These are phyloP conservation scores for Peniophora sp. DNA, from an alignment of 1,284 basidiomycete genomes.

Conservation along the genomic window DNA sequence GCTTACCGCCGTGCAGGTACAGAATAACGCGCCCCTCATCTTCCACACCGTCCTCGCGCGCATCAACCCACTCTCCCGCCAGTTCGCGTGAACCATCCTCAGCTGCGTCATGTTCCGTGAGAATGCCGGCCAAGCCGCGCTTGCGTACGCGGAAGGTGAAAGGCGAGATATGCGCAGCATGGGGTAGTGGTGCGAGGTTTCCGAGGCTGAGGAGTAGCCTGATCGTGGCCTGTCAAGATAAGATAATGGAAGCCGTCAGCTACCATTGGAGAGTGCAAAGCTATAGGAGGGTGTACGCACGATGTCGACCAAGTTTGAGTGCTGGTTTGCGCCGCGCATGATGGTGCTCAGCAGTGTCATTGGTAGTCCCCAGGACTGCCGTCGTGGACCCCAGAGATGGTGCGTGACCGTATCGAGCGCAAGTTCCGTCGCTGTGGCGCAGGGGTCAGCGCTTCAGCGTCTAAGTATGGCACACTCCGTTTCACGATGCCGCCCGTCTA, in stretches of 20 bases:
- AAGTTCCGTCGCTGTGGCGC: slow-evolving; percentile 54
- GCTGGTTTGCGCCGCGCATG: slow-evolving; percentile 79
- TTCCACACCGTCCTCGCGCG: slow-evolving; percentile 75
- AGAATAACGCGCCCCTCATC: slow-evolving; percentile 72
- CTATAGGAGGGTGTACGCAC: slow-evolving; percentile 43
- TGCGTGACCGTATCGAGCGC: slow-evolving; percentile 64
- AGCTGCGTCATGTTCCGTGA: slow-evolving; percentile 65
- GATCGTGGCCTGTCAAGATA: slow-evolving; percentile 46
- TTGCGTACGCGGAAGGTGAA: slow-evolving; percentile 84
- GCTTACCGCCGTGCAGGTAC: slow-evolving; percentile 86
- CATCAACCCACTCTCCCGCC: slow-evolving; percentile 94
- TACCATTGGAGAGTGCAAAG: too few species aligned
- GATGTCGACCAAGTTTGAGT: slow-evolving; percentile 84
- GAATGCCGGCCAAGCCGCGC: slow-evolving; percentile 69
- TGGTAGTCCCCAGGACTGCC: slow-evolving; percentile 83
- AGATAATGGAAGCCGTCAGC: too few species aligned
- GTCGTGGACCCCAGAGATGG: slow-evolving; percentile 73
- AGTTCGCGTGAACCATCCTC: slow-evolving; percentile 76
- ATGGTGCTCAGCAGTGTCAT: slow-evolving; percentile 81
- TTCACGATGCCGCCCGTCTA: not conserved
- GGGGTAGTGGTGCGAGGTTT: slow-evolving; percentile 82
- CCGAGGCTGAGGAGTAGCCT: slow-evolving; percentile 78
- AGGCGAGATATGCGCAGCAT: slow-evolving; percentile 92
- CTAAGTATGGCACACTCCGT: too few species aligned
- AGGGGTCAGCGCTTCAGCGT: not conserved